These are phyloP conservation scores for Pelargonium cotyledonis DNA, from an alignment of 441 rosid species.

Conservation along the genomic window DNA sequence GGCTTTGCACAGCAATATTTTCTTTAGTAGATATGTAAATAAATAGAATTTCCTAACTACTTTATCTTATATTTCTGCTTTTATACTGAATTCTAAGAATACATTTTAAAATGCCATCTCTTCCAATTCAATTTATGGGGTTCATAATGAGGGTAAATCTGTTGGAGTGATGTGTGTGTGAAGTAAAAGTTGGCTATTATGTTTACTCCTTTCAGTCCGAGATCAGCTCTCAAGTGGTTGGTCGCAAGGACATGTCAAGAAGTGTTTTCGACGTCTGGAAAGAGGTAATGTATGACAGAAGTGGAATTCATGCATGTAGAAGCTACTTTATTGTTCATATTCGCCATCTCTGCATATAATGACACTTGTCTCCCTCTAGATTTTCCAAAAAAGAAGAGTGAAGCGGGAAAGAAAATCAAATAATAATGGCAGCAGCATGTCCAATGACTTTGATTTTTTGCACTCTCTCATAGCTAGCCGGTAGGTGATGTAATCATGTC, in stretches of 20 bases:
- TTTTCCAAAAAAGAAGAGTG: slow-evolving; percentile 72
- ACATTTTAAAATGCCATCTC: slow-evolving; percentile 11
- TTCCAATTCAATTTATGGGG: slow-evolving; percentile 4
- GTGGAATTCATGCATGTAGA: slow-evolving; percentile 14
- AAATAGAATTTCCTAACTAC: too few species aligned
- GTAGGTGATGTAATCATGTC: slow-evolving; percentile 32
- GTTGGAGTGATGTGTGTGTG: not conserved
- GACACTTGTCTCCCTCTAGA: slow-evolving; percentile 33
- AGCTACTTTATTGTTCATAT: slow-evolving; percentile 18
- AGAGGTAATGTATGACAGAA: slow-evolving; percentile 49
- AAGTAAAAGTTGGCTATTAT: slow-evolving; percentile 11
- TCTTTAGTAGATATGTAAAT: too few species aligned
- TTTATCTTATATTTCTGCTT: not conserved
- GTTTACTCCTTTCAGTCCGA: slow-evolving; percentile 51
- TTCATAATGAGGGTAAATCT: slow-evolving; percentile 1
- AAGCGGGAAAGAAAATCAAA: slow-evolving; percentile 44
- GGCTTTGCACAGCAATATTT: too few species aligned
- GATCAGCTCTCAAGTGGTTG: slow-evolving; percentile 86
- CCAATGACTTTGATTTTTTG: slow-evolving; percentile 54
- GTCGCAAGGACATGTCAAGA: slow-evolving; percentile 82
- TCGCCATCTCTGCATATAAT: slow-evolving; percentile 17
- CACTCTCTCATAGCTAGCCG: slow-evolving; percentile 67
- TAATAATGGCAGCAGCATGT: slow-evolving; percentile 26
- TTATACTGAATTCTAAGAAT: not conserved
- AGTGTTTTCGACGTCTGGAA: slow-evolving; percentile 92